Evolutionary conservation across 192 early-diverging fungal species (phyloP).

Genomic region (Entomortierella chlamydospora): DNA sequence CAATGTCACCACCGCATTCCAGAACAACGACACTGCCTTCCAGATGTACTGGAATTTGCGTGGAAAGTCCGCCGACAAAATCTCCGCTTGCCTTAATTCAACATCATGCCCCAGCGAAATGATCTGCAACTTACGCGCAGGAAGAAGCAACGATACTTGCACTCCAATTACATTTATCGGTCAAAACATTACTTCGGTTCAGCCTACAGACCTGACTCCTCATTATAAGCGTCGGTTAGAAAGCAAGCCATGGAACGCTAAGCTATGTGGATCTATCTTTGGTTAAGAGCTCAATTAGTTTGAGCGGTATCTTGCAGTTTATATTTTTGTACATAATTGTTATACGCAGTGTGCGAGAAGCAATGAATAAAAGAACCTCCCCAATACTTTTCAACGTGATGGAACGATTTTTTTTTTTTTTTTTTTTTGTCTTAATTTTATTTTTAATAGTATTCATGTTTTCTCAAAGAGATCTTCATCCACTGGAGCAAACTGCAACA

Average conservation of each 20-base stretch:
- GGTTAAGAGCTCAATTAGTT: too few species aligned
- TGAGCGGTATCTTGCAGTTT: too few species aligned
- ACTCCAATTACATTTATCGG: constrained; percentile 1
- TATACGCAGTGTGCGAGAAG: too few species aligned
- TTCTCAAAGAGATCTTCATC: constrained; percentile 31
- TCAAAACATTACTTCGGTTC: background rate
- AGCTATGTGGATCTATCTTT: constrained; percentile 13
- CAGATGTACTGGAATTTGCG: constrained; percentile 55
- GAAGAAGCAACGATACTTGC: constrained; percentile 25
- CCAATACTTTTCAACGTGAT: too few species aligned
- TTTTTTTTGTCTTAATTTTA: background rate
- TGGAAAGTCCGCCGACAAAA: constrained; percentile 41
- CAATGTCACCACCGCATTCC: constrained; percentile 54
- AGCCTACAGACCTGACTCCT: too few species aligned
- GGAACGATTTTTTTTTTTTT: too few species aligned
- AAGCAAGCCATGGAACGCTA: constrained; percentile 28
- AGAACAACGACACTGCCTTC: constrained; percentile 39
- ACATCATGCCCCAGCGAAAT: constrained; percentile 10
- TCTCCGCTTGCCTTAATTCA: background rate
- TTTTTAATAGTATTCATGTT: constrained; percentile 1
- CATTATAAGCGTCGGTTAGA: background rate
- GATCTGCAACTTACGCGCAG: constrained; percentile 22
- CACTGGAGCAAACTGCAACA: constrained; percentile 51
- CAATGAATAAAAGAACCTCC: too few species aligned
- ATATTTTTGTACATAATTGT: too few species aligned